Percentiles rank a stretch among this genome's conserved stretches.
Conservation (phyloP, 2,329 filamentous ascomycete genomes). For the Cercospora sesami region DNA sequence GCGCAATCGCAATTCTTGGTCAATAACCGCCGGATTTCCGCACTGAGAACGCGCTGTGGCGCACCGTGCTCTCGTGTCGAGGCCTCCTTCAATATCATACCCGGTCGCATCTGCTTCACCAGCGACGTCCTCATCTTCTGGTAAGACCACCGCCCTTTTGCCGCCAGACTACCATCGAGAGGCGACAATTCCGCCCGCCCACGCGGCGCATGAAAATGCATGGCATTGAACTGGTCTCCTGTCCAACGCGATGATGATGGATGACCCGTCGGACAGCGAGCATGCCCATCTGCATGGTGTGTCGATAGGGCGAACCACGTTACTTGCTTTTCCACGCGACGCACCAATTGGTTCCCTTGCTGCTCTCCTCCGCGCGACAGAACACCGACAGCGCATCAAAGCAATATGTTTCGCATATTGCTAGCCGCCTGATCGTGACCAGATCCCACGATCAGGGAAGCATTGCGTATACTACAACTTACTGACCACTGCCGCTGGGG, state of each 20-base stretch:
- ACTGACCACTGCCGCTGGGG: not conserved
- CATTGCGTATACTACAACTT: not conserved
- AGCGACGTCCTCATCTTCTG: constrained; percentile 1
- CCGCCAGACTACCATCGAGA: not conserved
- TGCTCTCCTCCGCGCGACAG: not conserved
- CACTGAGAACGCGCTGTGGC: not conserved
- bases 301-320: constrained; percentile 11
- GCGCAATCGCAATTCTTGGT: not conserved
- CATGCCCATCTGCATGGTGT: constrained; percentile 5
- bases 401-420: constrained; percentile 4
- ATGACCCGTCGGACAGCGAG: constrained; percentile 11
- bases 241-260: not conserved
- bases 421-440: not conserved
- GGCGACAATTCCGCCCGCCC: constrained; percentile 2
- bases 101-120: not conserved
- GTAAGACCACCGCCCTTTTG: constrained; percentile 9
- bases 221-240: not conserved
- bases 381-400: constrained; percentile 16
- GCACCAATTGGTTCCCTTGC: not conserved
- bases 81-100: not conserved
- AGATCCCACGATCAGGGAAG: constrained; percentile 7
- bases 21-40: not conserved
- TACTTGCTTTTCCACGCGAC: constrained; percentile 2
- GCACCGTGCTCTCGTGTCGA: constrained; percentile 4
- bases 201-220: constrained; percentile 1